Base-by-base conservation (phyloP, 129 eudicot species). In the Ambrosia artemisiifolia region DNA sequence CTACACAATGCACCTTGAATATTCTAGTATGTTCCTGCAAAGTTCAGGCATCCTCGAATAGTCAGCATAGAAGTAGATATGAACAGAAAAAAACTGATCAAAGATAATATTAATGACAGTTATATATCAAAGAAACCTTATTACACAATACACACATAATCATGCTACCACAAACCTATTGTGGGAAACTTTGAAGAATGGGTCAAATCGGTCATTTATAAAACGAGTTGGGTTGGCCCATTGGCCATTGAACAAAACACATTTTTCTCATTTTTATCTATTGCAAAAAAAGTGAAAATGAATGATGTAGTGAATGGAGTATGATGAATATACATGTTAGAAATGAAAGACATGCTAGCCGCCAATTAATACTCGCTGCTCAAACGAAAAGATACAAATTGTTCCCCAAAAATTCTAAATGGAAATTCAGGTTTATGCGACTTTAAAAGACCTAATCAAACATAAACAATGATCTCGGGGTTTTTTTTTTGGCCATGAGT, bases 51-150 rank as follows among this genome's bases (percentile, higher is more conserved):
- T 16, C 20, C 17, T 74, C 66, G 17, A 38, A 50, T 28, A 53
- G 73, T 75, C 66, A 66, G 79, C 73, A 65, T 51, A 51, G 62
- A 38, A 17, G 9, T 7, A 51, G 33, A 74, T 74, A 48, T 1
- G 16, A 49, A 63, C 2, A 62, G 60, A 17, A 71, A 28, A 28
- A 24, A 2, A 11, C 4, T 8, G 11, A 32, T 16, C 13, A 72
- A n/a, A 38, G 69, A n/a, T 44, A 72, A 17, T 2, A 60, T 6
- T 14, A 43, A n/a, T 16, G 6, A 71, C 33, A 72, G 67, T 16
- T 43, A 42, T 13, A 16, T 54, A 57, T n/a, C 14, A 57, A 71
- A 20, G 10, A 71, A 40, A 13, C 49, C 59, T 20, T 17, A 17
- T 1, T 17, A 17, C 34, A 59, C 77, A 17, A 1, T 17, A 17